Evolutionary conservation across 2,329 filamentous ascomycete species (phyloP).

Genomic region (Cytospora piceicola): DNA sequence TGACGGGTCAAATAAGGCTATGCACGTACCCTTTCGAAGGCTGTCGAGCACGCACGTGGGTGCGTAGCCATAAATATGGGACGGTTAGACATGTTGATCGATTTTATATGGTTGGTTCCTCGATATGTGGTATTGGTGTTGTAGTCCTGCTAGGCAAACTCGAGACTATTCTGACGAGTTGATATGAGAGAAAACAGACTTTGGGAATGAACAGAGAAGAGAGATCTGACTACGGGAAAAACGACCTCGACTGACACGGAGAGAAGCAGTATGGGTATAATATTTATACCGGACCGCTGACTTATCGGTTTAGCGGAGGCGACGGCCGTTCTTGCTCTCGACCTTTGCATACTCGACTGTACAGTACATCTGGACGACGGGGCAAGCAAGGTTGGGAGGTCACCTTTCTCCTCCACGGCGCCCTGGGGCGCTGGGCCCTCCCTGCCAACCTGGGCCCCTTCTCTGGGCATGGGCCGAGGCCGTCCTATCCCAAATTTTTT

Average conservation of each 20-base stretch:
- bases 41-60: conserved; percentile 92
- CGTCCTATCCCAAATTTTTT: conserved; percentile 12
- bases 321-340: conserved; percentile 21
- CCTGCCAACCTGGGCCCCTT: neutral
- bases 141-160: neutral
- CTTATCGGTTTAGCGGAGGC: conserved; percentile 16
- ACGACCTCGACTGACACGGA: conserved; percentile 2
- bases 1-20: conserved; percentile 16
- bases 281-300: conserved; percentile 28
- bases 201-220: conserved; percentile 5
- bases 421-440: neutral
- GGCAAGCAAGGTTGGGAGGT: neutral
- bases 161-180: conserved; percentile 3
- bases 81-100: conserved; percentile 68
- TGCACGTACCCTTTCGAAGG: conserved; percentile 83
- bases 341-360: neutral
- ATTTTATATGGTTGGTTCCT: conserved; percentile 16
- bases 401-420: neutral
- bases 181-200: neutral
- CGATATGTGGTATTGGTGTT: neutral
- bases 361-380: conserved; percentile 10
- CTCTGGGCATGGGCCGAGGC: neutral
- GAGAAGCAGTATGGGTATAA: conserved; percentile 19
- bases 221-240: conserved; percentile 7
- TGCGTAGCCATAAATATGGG: conserved; percentile 94